Evolutionary conservation across 2,329 filamentous ascomycete species (phyloP).

Genomic region (Colletotrichum horii): DNA sequence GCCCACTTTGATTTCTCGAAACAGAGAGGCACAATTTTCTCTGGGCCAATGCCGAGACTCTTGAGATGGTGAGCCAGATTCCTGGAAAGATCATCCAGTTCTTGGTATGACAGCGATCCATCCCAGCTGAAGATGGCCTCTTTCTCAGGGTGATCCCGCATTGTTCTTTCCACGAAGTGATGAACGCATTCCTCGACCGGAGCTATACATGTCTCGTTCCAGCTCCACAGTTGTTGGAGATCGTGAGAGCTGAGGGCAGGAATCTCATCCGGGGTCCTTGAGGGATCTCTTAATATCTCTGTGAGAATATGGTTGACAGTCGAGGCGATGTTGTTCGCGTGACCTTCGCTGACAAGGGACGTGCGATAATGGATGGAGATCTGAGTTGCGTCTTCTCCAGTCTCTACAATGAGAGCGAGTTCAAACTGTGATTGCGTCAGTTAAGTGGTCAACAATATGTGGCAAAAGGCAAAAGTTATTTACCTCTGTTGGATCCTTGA

Average conservation of each 20-base stretch:
- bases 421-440: background rate
- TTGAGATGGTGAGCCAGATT: constrained; percentile 13
- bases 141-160: background rate
- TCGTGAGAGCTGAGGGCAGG: constrained; percentile 18
- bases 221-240: constrained; percentile 24
- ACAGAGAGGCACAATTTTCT: background rate
- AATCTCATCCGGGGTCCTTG: constrained; percentile 6
- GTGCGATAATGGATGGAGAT: constrained; percentile 17
- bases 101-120: constrained; percentile 31
- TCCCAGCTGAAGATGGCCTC: constrained; percentile 33
- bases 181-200: constrained; percentile 24
- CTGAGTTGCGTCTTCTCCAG: background rate
- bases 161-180: background rate
- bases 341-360: constrained; percentile 13
- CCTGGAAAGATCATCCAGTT: constrained; percentile 24
- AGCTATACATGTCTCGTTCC: constrained; percentile 18
- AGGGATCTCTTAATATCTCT: background rate
- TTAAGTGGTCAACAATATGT: background rate
- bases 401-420: background rate
- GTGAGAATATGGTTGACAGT: constrained; percentile 31
- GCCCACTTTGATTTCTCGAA: constrained; percentile 23
- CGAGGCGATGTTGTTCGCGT: constrained; percentile 34
- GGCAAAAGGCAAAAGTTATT: background rate
- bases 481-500: background rate
- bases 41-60: background rate